These are phyloP conservation scores for Candida ficus DNA, from an alignment of 805 yeast genomes.

Conservation along the genomic window DNA sequence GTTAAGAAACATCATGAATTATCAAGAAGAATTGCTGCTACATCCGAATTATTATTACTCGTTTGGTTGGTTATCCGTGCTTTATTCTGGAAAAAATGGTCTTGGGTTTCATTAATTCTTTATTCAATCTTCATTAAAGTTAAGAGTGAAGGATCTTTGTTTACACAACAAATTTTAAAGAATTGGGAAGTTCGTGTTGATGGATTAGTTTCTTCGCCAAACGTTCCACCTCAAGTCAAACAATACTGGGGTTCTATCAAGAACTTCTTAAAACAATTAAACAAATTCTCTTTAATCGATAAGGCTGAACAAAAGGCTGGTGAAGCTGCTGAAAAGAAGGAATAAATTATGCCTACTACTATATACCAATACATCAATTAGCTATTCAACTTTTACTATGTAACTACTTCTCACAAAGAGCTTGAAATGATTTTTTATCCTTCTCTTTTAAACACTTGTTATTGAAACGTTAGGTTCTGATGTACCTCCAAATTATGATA, in stretches of 20 bases:
- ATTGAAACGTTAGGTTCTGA: too few species aligned
- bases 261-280: constrained; percentile 19
- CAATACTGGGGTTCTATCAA: constrained; percentile 46
- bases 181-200: constrained; percentile 63
- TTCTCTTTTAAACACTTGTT: too few species aligned
- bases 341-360: too few species aligned
- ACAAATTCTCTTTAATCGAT: constrained; percentile 15
- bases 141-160: constrained; percentile 70
- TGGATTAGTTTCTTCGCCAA: constrained; percentile 47
- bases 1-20: constrained; percentile 51
- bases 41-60: constrained; percentile 44
- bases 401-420: too few species aligned
- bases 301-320: constrained; percentile 13
- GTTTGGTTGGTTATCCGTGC: constrained; percentile 45
- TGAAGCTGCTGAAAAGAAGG: too few species aligned
- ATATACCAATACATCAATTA: too few species aligned
- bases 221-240: constrained; percentile 46
- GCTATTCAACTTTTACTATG: too few species aligned
- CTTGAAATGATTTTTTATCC: too few species aligned
- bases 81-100: constrained; percentile 54
- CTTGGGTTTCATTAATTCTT: constrained; percentile 51
- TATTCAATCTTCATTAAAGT: constrained; percentile 65
- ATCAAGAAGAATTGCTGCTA: constrained; percentile 56
- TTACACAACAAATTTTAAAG: constrained; percentile 65
- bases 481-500: too few species aligned